phyloP scores from a whole-genome alignment of 73 alveolate species.

The Paramecium sonneborni region DNA sequence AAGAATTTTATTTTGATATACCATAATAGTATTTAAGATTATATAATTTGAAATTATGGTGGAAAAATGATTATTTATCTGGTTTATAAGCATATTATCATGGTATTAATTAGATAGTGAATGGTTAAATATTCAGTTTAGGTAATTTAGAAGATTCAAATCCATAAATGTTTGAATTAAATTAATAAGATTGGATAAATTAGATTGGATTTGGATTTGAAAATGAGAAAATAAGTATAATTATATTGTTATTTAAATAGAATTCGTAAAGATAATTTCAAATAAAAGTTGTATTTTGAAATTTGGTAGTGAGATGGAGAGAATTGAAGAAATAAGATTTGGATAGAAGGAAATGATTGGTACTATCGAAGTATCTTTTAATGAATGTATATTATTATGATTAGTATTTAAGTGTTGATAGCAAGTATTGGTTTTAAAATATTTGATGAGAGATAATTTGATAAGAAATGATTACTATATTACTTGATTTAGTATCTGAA shows the following conservation, averaged over 20 bases:
- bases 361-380: not conserved
- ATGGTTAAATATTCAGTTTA: not conserved
- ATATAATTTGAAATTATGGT: not conserved
- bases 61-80: not conserved
- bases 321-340: not conserved
- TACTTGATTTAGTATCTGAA: not conserved
- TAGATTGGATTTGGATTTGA: not conserved
- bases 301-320: not conserved
- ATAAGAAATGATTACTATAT: not conserved
- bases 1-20: not conserved
- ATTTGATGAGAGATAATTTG: not conserved
- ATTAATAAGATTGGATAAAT: not conserved
- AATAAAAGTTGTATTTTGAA: not conserved
- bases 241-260: not conserved
- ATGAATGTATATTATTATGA: not conserved
- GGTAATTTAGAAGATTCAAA: not conserved
- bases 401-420: not conserved
- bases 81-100: not conserved
- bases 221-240: not conserved
- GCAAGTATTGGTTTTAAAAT: not conserved
- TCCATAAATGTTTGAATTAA: not conserved
- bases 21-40: not conserved
- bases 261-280: not conserved
- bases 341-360: not conserved
- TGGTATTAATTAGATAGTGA: not conserved